These are phyloP conservation scores for Triticum urartu DNA, from an alignment of 176 grass and related monocot genomes.

Conservation along the genomic window DNA sequence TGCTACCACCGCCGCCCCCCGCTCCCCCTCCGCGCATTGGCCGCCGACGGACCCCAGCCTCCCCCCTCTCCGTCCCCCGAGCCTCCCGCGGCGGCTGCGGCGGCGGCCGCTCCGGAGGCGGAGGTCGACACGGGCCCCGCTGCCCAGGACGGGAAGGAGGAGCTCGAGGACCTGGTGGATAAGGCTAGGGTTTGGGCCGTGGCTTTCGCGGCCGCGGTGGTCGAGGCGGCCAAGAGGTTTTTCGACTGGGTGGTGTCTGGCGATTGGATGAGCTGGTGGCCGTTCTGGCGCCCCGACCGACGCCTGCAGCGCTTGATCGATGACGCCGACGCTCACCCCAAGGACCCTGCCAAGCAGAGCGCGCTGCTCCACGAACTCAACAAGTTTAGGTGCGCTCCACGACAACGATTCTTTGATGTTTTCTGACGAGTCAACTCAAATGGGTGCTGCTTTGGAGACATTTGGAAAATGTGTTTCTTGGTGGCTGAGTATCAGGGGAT, in stretches of 20 bases:
- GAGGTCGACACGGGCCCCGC: neutral
- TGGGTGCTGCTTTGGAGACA: neutral
- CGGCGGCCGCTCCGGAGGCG: slow-evolving; percentile 5
- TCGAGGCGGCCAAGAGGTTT: slow-evolving; percentile 47
- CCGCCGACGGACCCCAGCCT: slow-evolving; percentile 31
- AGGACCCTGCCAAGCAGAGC: slow-evolving; percentile 70
- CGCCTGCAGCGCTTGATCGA: slow-evolving; percentile 67
- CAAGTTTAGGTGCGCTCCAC: slow-evolving; percentile 63
- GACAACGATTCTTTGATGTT: neutral
- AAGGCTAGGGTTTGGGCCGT: slow-evolving; percentile 42
- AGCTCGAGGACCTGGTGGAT: slow-evolving; percentile 43
- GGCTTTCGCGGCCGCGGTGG: slow-evolving; percentile 39
- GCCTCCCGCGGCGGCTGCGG: slow-evolving; percentile 1
- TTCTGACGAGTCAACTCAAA: slow-evolving; percentile 5
- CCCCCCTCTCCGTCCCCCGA: slow-evolving; percentile 18
- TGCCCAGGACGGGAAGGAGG: slow-evolving; percentile 36
- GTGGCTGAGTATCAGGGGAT: neutral
- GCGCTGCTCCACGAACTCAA: slow-evolving; percentile 89
- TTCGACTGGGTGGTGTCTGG: slow-evolving; percentile 52
- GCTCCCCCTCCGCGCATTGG: slow-evolving; percentile 50
- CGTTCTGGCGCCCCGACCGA: slow-evolving; percentile 73
- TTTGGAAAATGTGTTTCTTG: slow-evolving; percentile 23
- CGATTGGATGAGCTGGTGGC: slow-evolving; percentile 89
- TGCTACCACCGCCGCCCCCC: slow-evolving; percentile 24
- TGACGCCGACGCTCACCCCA: slow-evolving; percentile 87